Evolutionary conservation across 441 rosid species (phyloP), one percentile per base, ranked within the genome.

Genomic region (Daphne laureola): DNA sequence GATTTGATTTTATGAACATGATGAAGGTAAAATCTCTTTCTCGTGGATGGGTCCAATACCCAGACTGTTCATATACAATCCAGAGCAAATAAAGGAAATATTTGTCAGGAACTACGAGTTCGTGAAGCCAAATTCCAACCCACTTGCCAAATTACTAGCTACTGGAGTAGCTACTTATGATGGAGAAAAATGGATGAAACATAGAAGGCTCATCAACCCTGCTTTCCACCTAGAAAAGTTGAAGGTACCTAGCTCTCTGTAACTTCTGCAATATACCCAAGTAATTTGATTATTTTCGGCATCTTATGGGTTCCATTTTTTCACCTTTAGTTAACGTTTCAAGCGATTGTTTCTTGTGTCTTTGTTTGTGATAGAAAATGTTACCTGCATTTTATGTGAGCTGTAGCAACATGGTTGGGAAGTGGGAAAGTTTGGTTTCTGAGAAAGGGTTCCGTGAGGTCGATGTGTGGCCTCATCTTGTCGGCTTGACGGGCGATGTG

Each of bases 11-110:
- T 2, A 12, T 6, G 11, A 9, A 46, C 35, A 18, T 54, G 46
- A 18, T 54, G 46, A 36, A 72, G 71, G 75, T n/a, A 72, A 69
- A 55, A 61, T 66, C 18, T 63, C 62, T 1, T 69, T 66, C 31
- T 44, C 12, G 12, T 76, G 81, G 78, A 5, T 14, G 13, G 81
- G 78, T 9, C 63, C 69, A 40, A 58, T 2, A 1, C 73, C 81
- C 2, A 67, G 54, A 27, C 43, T 76, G 35, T 61, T 16, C 46
- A 70, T 73, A 46, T 61, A 35, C 51, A 31, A 76, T 35, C 81
- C 75, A 1, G 49, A 67, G n/a, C 62, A 49, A 50, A 49, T 76
- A 21, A 76, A 54, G 56, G 69, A 63, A 4, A 61, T 76, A 4
- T 40, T 73, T 14, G 14, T 16, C 11, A 76, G 55, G 42, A 40